These are phyloP conservation scores for Epicoccum sorghinum DNA, from an alignment of 2,329 filamentous ascomycete genomes.

Conservation along the genomic window DNA sequence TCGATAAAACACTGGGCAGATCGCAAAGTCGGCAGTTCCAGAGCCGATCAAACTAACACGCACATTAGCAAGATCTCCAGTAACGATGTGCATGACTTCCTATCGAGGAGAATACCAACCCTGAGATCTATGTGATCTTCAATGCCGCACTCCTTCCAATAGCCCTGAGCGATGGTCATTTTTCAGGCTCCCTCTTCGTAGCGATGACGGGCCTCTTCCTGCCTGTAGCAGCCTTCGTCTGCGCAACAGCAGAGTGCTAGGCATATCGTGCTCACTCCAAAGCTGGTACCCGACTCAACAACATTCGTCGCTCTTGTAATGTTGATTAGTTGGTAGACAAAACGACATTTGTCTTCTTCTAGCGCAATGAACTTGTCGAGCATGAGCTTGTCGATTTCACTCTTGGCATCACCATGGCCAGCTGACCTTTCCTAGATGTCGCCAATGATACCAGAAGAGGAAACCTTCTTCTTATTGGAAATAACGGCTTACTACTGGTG, in stretches of 20 bases:
- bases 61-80: constrained; percentile 16
- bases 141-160: constrained; percentile 61
- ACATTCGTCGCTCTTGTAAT: constrained; percentile 58
- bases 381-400: constrained; percentile 23
- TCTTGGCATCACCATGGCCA: not conserved
- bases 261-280: constrained; percentile 68
- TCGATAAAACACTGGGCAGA: constrained; percentile 55
- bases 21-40: constrained; percentile 60
- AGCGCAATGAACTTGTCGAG: constrained; percentile 63
- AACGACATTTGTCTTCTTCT: constrained; percentile 63
- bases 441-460: constrained; percentile 2
- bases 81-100: constrained; percentile 49
- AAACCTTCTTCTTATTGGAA: constrained; percentile 1
- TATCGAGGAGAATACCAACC: constrained; percentile 63
- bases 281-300: constrained; percentile 67
- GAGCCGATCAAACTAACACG: constrained; percentile 59
- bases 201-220: constrained; percentile 2
- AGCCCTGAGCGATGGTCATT: constrained; percentile 6
- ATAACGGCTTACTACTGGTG: constrained; percentile 12
- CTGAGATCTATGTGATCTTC: constrained; percentile 1
- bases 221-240: not conserved
- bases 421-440: constrained; percentile 4
- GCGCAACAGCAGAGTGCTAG: constrained; percentile 49
- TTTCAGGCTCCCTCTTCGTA: not conserved
- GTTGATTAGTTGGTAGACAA: constrained; percentile 59